These are phyloP conservation scores for Vitis rotundifolia DNA, from an alignment of 164 flowering plant species.

Conservation along the genomic window DNA sequence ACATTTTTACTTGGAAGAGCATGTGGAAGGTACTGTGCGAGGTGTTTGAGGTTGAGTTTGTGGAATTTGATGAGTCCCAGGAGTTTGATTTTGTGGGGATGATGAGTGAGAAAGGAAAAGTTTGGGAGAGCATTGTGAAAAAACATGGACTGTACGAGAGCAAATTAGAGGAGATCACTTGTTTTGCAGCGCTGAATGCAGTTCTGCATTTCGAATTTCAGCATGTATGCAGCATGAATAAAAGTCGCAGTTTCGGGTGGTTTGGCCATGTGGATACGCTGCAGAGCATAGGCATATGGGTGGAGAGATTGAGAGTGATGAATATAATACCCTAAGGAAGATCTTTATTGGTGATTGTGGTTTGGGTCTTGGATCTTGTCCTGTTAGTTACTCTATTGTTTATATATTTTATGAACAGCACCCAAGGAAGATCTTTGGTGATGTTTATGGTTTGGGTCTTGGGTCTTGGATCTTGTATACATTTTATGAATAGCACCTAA, in stretches of 20 bases:
- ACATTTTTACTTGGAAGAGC: slow-evolving; percentile 34
- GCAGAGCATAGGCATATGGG: slow-evolving; percentile 19
- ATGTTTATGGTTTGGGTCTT: no score
- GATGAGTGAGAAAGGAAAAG: slow-evolving; percentile 24
- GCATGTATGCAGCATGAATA: slow-evolving; percentile 32
- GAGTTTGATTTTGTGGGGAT: slow-evolving; percentile 17
- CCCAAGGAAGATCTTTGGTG: no score
- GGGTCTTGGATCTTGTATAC: no score
- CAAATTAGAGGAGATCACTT: slow-evolving; percentile 20
- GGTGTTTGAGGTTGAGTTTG: slow-evolving; percentile 20
- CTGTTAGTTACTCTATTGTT: no score
- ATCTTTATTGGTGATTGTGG: no score
- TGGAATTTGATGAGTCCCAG: slow-evolving; percentile 14
- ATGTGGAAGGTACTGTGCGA: slow-evolving; percentile 26
- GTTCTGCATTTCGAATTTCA: slow-evolving; percentile 21
- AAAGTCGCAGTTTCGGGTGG: slow-evolving; percentile 28
- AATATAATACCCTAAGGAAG: slow-evolving; percentile 18
- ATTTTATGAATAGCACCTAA: no score
- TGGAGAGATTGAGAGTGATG: slow-evolving; percentile 21
- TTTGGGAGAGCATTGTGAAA: slow-evolving; percentile 25
- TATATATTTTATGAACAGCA: no score
- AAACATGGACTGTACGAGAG: slow-evolving; percentile 23
- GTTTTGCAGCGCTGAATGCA: slow-evolving; percentile 3
- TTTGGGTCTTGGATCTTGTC: no score
- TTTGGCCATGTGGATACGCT: slow-evolving; percentile 17